Evolutionary conservation across 495 filamentous ascomycete species (phyloP), one percentile per base, ranked within the genome.

Genomic region (Viridothelium virens): DNA sequence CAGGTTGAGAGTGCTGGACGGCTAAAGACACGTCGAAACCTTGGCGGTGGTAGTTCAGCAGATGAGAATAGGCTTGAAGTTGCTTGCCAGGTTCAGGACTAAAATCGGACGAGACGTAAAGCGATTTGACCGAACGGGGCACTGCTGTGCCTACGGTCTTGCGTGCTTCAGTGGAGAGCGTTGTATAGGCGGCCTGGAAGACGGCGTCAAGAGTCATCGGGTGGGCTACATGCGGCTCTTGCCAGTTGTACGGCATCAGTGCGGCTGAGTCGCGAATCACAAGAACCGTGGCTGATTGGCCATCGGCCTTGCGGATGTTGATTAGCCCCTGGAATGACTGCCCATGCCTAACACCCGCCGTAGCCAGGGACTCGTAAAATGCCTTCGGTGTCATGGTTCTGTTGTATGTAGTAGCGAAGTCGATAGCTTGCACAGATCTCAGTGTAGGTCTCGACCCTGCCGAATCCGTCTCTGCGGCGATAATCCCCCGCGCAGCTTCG

Each of bases 11-110:
- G 14, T 46, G 7, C 41, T 46, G 41, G 41, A 46, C 41, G 41
- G 41, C 41, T 46, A 46, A 46, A 46, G 41, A 9, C 41, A 46
- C 41, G 41, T 46, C 56, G 56, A 61, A 61, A 61, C 56, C 56
- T 31, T 39, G 25, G 10, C 38, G 33, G 16, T 12, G 37, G 33
- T 63, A 34, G 25, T 37, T 37, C 33, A 63, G 33, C 38, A 18
- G 61, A 63, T 41, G 37, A 12, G 41, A 41, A 31, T 64, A 18
- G 62, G 62, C 38, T 16, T 34, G 16, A 48, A 64, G n/a, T 14
- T 53, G 48, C 10, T 53, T 14, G 48, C 48, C 48, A 10, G 62
- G 38, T 36, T 64, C 62, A 36, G 10, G n/a, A 53, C 10, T 14
- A 18, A 53, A 16, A 18, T 18, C 48, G 48, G 10, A 14, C n/a